Evolutionary conservation across 768 basidiomycete genomes (phyloP).

Genomic region (Crassisporium funariophilum): DNA sequence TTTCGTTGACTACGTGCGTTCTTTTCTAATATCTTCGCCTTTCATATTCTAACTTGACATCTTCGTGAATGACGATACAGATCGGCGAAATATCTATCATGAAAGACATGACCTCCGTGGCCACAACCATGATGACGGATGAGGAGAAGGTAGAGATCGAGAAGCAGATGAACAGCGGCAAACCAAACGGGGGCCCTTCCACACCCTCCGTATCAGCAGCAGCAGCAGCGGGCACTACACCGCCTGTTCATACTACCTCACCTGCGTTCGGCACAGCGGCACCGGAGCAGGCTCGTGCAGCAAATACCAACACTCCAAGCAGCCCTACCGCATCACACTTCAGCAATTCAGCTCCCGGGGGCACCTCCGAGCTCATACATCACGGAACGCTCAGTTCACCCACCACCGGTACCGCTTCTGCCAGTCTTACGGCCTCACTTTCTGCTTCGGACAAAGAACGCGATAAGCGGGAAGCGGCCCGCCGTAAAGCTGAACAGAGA

Average conservation of each 20-base stretch:
- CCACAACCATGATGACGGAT: slow-evolving; percentile 86
- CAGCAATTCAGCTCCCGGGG: too few relatives aligned
- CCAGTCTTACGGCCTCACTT: too few relatives aligned
- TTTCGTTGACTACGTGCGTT: slow-evolving; percentile 83
- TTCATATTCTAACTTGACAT: background rate
- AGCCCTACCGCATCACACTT: too few relatives aligned
- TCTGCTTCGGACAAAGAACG: slow-evolving; percentile 35
- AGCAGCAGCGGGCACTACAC: slow-evolving; percentile 13
- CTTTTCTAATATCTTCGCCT: background rate
- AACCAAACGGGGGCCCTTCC: slow-evolving; percentile 4
- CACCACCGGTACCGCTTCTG: too few relatives aligned
- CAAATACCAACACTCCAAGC: too few relatives aligned
- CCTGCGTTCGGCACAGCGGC: too few relatives aligned
- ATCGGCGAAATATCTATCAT: slow-evolving; percentile 96
- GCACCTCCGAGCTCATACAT: too few relatives aligned
- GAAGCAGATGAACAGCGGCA: slow-evolving; percentile 54
- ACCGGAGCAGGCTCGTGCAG: too few relatives aligned
- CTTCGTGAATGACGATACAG: slow-evolving; percentile 45
- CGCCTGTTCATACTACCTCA: slow-evolving; percentile 3
- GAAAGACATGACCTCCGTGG: slow-evolving; percentile 88
- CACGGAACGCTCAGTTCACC: too few relatives aligned
- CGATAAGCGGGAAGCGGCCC: slow-evolving; percentile 48
- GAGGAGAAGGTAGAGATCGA: slow-evolving; percentile 92
- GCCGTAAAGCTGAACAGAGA: slow-evolving; percentile 79
- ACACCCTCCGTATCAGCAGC: slow-evolving; percentile 5